Evolutionary conservation across 2,329 filamentous ascomycete species (phyloP).

Genomic region (Fusarium clavum): DNA sequence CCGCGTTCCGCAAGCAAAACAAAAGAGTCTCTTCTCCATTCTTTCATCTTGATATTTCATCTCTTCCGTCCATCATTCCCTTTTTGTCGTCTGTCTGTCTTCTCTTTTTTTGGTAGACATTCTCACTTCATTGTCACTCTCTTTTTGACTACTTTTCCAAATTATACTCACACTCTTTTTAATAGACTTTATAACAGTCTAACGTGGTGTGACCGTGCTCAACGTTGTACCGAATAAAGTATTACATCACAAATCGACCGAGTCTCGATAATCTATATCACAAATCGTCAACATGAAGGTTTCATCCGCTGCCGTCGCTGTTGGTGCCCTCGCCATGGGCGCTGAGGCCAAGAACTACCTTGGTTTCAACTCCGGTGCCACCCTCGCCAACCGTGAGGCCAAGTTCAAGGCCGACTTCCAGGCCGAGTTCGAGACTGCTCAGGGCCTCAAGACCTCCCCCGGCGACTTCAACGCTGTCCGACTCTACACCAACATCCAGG

Average conservation of each 20-base stretch:
- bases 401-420: conserved; percentile 65
- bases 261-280: conserved; percentile 24
- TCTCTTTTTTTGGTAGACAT: conserved; percentile 37
- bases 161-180: conserved; percentile 34
- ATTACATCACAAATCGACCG: conserved; percentile 23
- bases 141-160: conserved; percentile 34
- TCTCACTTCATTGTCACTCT: conserved; percentile 43
- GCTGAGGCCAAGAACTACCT: conserved; percentile 61
- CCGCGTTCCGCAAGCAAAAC: conserved; percentile 39
- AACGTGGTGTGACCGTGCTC: conserved; percentile 26
- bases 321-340: conserved; percentile 55
- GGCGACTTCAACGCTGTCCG: conserved; percentile 69
- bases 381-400: conserved; percentile 59
- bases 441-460: conserved; percentile 55
- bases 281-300: conserved; percentile 57
- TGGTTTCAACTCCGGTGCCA: conserved; percentile 65
- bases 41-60: conserved; percentile 22
- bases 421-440: conserved; percentile 58
- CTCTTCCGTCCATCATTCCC: conserved; percentile 23
- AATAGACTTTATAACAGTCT: conserved; percentile 26
- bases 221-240: conserved; percentile 32
- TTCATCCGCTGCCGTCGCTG: conserved; percentile 51
- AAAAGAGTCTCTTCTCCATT: conserved; percentile 30
- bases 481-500: conserved; percentile 76
- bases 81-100: conserved; percentile 20